Base-by-base conservation (phyloP, 345 rosid species). In the Euclidium syriacum region DNA sequence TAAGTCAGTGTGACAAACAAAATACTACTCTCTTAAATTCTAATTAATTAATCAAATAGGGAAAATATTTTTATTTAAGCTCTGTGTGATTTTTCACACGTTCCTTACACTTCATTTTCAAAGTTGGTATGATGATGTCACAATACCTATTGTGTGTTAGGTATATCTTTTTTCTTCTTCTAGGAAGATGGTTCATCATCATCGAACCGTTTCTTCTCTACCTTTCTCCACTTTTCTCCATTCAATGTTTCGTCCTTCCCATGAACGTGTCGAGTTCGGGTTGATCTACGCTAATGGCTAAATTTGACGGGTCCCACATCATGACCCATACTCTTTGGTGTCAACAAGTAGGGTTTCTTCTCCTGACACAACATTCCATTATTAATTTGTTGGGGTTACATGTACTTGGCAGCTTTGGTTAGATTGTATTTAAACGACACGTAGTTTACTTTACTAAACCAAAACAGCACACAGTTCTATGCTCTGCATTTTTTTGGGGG, bases 211-310 rank as follows among this genome's bases (percentile, higher is more conserved):
- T 46, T 62, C 16, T 26, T 29, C 59, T 48, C 57, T 40, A 71
- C 69, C 56, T 41, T 26, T 29, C 59, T 48, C 57, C 47, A 71
- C 69, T 63, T 63, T 62, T 48, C 39, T 71, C 20, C 43, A 71
- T 55, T 56, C 74, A 64, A 71, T 56, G 70, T 56, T 55, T 64
- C 40, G 70, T 63, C 57, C 70, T 62, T 71, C 33, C 52, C 46
- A 30, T 52, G 38, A n/a, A 71, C 70, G 70, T 71, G 70, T 71
- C 70, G 65, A 63, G 17, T 63, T 64, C 70, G 65, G 65, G 75
- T 64, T 63, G 75, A 64, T 71, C 32, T 27, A 30, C 39, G 61
- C 67, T 52, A 61, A n/a, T 60, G 55, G 55, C 67, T 43, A 43
- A 69, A 68, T 26, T 60, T 39, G 11, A 56, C 48, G 70, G 70